phyloP scores from a whole-genome alignment of 164 flowering plant species.

The Saururus chinensis region DNA sequence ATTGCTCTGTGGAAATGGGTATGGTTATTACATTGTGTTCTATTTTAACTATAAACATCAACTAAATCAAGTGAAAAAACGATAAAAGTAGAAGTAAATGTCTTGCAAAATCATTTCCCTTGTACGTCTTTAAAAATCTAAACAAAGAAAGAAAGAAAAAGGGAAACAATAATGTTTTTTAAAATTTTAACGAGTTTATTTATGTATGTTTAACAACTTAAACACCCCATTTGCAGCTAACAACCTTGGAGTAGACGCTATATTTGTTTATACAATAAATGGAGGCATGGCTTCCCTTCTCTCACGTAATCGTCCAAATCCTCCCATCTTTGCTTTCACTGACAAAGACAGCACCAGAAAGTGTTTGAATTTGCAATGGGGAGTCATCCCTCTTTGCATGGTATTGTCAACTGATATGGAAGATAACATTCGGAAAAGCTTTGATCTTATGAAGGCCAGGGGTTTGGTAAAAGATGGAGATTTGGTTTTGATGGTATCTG shows the following conservation, averaged over 20 bases:
- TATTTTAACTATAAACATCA: neutral
- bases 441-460: slow-evolving; percentile 34
- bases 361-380: slow-evolving; percentile 74
- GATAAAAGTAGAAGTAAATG: neutral
- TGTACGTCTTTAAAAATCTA: neutral
- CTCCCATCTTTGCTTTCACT: slow-evolving; percentile 84
- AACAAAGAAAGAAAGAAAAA: no score
- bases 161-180: no score
- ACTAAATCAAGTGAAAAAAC: neutral
- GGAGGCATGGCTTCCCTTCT: slow-evolving; percentile 83
- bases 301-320: slow-evolving; percentile 73
- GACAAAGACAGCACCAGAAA: slow-evolving; percentile 39
- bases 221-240: slow-evolving; percentile 39
- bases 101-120: no score
- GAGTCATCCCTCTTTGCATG: slow-evolving; percentile 50
- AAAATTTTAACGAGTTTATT: no score
- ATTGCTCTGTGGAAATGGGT: slow-evolving; percentile 76
- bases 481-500: slow-evolving; percentile 61
- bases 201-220: neutral
- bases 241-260: slow-evolving; percentile 76
- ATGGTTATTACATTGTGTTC: slow-evolving; percentile 2
- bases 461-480: slow-evolving; percentile 59
- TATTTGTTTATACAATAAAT: slow-evolving; percentile 71
- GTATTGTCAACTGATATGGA: slow-evolving; percentile 64
- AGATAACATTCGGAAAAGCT: slow-evolving; percentile 35